Evolutionary conservation across 75 land plant genomes (phyloP), one percentile per base, ranked within the genome.

Genomic region (Selaginella tamariscina): DNA sequence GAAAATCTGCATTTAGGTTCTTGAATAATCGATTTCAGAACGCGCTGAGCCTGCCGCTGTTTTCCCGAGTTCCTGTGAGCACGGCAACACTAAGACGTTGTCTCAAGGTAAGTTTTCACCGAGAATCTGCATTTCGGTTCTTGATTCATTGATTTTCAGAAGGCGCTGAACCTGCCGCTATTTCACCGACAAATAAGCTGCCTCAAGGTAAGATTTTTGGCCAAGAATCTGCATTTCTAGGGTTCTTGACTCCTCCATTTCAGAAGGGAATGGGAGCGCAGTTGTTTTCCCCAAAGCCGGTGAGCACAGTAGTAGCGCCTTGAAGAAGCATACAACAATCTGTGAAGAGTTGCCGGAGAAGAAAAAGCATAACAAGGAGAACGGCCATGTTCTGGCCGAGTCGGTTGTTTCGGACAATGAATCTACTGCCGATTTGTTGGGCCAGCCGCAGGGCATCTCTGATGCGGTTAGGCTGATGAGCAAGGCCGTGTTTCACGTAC

Each of bases 401-500:
- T 39, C 49, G 49, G 49, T 39, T 5, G 49, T 39, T 5, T 39
- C 49, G 49, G 49, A 39, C 49, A 39, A 15, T 39, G 49, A 15
- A 5, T 5, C 5, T 39, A 15, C 49, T 15, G 49, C 11, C 49
- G 49, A 39, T 5, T 5, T 5, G 11, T 5, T 39, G 11, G 49
- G 11, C 49, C 5, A 39, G 49, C 11, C 49, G 11, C 49, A 39
- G 49, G 49, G 11, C 11, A 15, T 39, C 11, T 5, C 49, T 15
- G 49, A 39, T 5, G 49, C 73, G 24, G 18, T 71, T 56, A 64
- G 29, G 29, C 9, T 44, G 32, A 74, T 84, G 30, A 84, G 74
- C 32, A 78, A 81, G 20, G 84, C 86, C 0, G 83, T 91, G 1
- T 72, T 77, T 44, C 76, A 77, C 55, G 62, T 88, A 13, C 97